Evolutionary conservation across 306 rosid species (phyloP).

Genomic region (Begonia masoniana): DNA sequence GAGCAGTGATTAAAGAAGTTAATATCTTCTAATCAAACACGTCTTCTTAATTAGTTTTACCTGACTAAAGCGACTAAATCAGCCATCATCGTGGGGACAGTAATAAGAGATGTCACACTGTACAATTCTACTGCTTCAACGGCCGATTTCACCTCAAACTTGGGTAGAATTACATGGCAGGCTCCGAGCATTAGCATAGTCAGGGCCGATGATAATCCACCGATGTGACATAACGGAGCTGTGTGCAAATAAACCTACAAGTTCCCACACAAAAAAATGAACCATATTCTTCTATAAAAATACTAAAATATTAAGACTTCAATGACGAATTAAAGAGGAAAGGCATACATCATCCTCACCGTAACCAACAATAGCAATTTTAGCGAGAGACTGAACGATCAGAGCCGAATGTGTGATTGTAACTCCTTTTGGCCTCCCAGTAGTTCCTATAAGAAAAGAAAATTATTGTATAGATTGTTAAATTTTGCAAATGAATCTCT

Average conservation of each 20-base stretch:
- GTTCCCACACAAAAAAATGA: not conserved
- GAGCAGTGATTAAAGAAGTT: no score
- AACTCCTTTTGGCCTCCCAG: constrained; percentile 90
- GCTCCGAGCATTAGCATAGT: constrained; percentile 76
- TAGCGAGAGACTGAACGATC: constrained; percentile 63
- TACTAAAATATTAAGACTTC: not conserved
- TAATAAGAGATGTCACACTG: constrained; percentile 65
- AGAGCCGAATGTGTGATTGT: constrained; percentile 63
- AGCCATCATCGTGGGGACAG: constrained; percentile 89
- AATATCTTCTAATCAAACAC: no score
- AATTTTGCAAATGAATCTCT: not conserved
- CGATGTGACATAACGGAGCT: constrained; percentile 86
- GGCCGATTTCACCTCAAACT: constrained; percentile 53
- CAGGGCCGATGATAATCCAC: constrained; percentile 84
- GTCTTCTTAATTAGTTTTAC: constrained; percentile 15
- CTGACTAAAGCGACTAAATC: constrained; percentile 40
- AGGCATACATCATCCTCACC: constrained; percentile 69
- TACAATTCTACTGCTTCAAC: constrained; percentile 34
- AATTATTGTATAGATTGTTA: constrained; percentile 4
- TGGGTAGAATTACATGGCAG: constrained; percentile 67
- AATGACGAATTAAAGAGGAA: not conserved
- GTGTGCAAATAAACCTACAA: constrained; percentile 70
- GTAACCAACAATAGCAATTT: constrained; percentile 69
- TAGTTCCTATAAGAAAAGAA: constrained; percentile 48
- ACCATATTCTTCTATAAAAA: not conserved